Evolutionary conservation across 139 green algal species (phyloP).

Genomic region (Tetraselmis chui): DNA sequence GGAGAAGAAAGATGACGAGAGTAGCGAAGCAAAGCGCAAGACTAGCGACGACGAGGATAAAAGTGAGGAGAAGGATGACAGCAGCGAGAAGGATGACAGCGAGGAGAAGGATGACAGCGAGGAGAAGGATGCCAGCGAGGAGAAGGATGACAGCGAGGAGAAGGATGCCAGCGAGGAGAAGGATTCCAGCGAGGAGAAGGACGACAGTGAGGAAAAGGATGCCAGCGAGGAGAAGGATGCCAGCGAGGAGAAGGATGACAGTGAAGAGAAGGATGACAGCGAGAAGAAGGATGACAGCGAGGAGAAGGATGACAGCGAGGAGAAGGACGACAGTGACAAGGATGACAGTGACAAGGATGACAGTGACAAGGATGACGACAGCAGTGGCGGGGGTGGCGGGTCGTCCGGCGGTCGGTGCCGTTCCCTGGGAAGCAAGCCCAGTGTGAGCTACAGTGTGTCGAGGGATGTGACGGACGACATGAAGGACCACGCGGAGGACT

Average conservation of each 20-base stretch:
- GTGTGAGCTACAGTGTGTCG: neutral
- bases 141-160: neutral
- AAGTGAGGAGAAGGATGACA: neutral
- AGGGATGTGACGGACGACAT: neutral
- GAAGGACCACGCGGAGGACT: neutral
- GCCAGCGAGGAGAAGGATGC: neutral
- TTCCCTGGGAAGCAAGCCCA: neutral
- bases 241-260: neutral
- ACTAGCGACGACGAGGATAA: neutral
- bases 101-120: neutral
- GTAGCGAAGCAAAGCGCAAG: neutral
- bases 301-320: neutral
- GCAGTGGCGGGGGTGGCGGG: neutral
- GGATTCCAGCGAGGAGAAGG: neutral
- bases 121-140: neutral
- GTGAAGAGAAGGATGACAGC: neutral
- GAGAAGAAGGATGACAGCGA: neutral
- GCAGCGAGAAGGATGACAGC: neutral
- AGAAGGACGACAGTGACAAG: neutral
- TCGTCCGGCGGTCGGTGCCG: neutral
- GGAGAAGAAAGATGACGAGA: neutral
- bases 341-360: neutral
- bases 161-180: neutral
- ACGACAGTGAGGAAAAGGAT: neutral
- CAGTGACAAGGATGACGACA: neutral